These are phyloP conservation scores for Fusarium keratoplasticum DNA, from an alignment of 2,329 filamentous ascomycete species.

Conservation along the genomic window DNA sequence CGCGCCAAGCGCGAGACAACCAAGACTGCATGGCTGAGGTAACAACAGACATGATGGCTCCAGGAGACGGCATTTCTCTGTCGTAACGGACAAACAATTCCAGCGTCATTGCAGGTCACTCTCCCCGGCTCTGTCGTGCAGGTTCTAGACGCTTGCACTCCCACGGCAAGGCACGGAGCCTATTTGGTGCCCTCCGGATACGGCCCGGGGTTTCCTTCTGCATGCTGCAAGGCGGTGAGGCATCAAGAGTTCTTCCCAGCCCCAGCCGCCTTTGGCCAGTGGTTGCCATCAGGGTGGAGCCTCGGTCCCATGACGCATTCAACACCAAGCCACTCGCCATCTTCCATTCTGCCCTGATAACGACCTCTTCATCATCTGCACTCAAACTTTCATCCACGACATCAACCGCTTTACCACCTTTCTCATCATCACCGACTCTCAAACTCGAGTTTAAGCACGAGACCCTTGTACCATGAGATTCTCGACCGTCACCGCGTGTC, in stretches of 20 bases:
- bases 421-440: background rate
- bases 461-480: constrained; percentile 48
- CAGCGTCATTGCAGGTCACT: constrained; percentile 5
- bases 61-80: background rate
- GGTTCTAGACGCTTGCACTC: constrained; percentile 19
- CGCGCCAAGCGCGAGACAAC: background rate
- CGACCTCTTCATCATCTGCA: constrained; percentile 35
- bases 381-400: constrained; percentile 16
- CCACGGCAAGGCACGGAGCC: constrained; percentile 17
- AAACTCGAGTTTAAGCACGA: background rate
- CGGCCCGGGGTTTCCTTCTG: constrained; percentile 13
- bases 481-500: constrained; percentile 57
- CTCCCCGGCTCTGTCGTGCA: background rate
- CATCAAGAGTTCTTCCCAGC: constrained; percentile 37
- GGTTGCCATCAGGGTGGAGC: constrained; percentile 41
- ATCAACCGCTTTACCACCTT: constrained; percentile 9
- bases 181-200: constrained; percentile 29
- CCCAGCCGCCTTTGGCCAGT: constrained; percentile 22
- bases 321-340: constrained; percentile 45
- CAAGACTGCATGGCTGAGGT: background rate
- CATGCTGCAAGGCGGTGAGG: constrained; percentile 41
- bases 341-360: constrained; percentile 40
- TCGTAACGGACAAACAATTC: constrained; percentile 2
- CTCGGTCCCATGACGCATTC: constrained; percentile 53
- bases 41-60: background rate